Conservation (phyloP, 2,329 filamentous ascomycete genomes). For the Pezicula rhizophila region DNA sequence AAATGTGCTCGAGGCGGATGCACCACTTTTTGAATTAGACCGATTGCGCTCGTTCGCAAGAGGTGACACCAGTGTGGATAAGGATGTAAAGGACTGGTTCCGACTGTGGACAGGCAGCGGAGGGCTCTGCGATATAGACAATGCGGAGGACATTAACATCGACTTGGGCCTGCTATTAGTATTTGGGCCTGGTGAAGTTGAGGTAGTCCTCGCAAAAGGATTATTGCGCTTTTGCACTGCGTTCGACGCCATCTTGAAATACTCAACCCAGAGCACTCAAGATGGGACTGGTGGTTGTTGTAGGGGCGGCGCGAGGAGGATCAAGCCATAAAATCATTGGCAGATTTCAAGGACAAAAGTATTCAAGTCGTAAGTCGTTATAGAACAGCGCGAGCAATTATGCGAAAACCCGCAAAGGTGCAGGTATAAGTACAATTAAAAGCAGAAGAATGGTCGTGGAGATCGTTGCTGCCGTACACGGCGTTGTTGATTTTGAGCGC, state of each 20-base stretch:
- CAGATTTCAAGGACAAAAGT: background rate
- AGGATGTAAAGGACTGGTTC: conserved; percentile 60
- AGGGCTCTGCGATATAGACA: conserved; percentile 29
- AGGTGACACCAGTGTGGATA: conserved; percentile 32
- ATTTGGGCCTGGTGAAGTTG: conserved; percentile 56
- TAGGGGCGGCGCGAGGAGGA: background rate
- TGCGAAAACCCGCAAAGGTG: background rate
- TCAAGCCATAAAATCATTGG: background rate
- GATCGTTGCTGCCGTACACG: background rate
- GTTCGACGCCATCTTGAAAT: conserved; percentile 44
- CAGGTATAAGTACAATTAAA: background rate
- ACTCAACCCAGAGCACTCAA: conserved; percentile 10
- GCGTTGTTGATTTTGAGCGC: background rate
- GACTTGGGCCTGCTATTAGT: conserved; percentile 65
- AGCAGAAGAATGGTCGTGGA: background rate
- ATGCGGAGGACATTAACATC: conserved; percentile 48
- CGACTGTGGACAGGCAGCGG: conserved; percentile 50
- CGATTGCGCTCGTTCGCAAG: conserved; percentile 30
- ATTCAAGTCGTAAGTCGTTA: background rate
- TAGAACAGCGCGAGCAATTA: background rate
- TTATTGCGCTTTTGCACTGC: conserved; percentile 72
- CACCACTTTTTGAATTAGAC: conserved; percentile 60
- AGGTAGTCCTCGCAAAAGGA: conserved; percentile 67
- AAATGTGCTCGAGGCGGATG: conserved; percentile 72
- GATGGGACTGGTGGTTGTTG: background rate